A percentile compares a stretch with the other conserved stretches of the same genome.
Conservation (phyloP, 108 stramenopile species). For the Fragilariopsis cylindrus region DNA sequence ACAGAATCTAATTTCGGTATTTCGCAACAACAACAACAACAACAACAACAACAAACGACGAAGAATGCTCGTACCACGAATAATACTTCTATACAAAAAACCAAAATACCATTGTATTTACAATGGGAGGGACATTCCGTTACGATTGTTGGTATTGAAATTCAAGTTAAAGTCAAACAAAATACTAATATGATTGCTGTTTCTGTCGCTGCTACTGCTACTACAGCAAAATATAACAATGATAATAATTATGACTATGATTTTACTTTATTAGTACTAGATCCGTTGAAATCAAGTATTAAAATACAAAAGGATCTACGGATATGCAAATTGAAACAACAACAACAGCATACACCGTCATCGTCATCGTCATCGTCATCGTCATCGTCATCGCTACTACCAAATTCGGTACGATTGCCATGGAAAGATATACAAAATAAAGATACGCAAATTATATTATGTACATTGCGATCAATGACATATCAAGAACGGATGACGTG, state of each 20-base stretch:
- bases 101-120: conserved; percentile 64
- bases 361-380: too few relatives aligned
- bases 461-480: conserved; percentile 2
- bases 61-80: neutral
- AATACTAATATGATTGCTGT: neutral
- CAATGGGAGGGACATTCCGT: conserved; percentile 91
- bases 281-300: conserved; percentile 42
- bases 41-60: too few relatives aligned
- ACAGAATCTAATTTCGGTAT: too few relatives aligned
- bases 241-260: neutral
- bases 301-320: neutral
- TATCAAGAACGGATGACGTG: neutral
- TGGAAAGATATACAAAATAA: neutral
- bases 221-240: neutral
- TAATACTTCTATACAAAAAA: conserved; percentile 16
- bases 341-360: neutral
- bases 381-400: neutral
- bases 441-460: conserved; percentile 16
- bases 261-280: conserved; percentile 54
- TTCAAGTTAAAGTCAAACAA: neutral
- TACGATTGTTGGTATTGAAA: conserved; percentile 65
- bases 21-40: too few relatives aligned
- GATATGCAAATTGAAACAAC: neutral
- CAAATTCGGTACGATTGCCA: neutral
- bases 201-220: neutral